Base-by-base conservation (phyloP, 164 flowering plant species). In the Magnolia officinalis region DNA sequence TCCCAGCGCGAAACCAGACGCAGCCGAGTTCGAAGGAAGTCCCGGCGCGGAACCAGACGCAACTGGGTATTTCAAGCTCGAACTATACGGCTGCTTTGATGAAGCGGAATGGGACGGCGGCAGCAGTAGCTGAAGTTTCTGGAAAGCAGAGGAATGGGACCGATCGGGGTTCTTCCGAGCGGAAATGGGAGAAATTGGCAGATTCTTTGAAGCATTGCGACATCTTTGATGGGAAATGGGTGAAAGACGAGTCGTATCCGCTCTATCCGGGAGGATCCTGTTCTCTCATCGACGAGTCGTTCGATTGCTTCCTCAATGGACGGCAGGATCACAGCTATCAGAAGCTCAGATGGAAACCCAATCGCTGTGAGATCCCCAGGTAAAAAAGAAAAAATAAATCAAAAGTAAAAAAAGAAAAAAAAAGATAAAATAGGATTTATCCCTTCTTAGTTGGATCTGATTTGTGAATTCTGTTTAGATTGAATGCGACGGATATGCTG, bases 291-390 rank as follows among this genome's bases (percentile, higher is more conserved):
- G 99, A 96, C 69, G 91, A 92, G 74, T 89, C 90, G 63, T 96
- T 96, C 78, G 86, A 89, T 77, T 96, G 99, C 78, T 76, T 87
- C 72, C 74, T 65, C 37, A 96, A 96, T 81, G 95, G 96, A 14
- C 85, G 99, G 79, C 97, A 93, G 74, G 99, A 96, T 81, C 77
- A 70, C 10, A 81, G 78, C 58, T 94, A 75, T 75, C 87, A 81
- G 79, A 89, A 88, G 68, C 79, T 83, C 50, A 94, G 88, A 76
- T 96, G 98, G 99, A 89, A 94, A 82, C 99, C 99, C 4, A 90
- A 86, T 51, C 85, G 83, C 24, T 96, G 99, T 83, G 82, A 74
- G 59, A 77, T 96, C 21, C 99, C 99, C 55, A 91, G 98, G 98
- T 94, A 81, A 50, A 78, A 6, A 7, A 19, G 11, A 19, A 45